Conservation (phyloP, 1,139 yeast genomes). For the Debaryomyces subglobosus region DNA sequence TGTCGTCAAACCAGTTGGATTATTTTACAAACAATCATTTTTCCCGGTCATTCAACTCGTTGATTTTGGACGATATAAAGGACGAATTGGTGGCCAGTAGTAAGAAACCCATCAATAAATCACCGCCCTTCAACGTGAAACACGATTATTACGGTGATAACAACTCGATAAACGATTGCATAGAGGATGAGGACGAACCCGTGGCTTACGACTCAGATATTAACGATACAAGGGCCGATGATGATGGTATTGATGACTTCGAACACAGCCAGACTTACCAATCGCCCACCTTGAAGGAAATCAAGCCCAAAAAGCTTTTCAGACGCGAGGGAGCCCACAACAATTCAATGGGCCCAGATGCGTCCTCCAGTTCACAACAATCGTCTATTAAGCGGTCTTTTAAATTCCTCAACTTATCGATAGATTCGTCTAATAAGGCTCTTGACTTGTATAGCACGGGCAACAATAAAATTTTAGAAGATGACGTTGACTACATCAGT, state of each 20-base stretch:
- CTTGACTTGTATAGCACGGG: slow-evolving; percentile 11
- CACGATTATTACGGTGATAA: slow-evolving; percentile 31
- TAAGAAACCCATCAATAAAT: slow-evolving; percentile 35
- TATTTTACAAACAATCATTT: slow-evolving; percentile 46
- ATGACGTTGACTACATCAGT: slow-evolving; percentile 30
- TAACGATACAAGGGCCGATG: slow-evolving; percentile 4
- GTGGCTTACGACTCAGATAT: slow-evolving; percentile 8
- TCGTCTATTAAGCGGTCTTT: slow-evolving; percentile 48
- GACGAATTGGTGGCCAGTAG: slow-evolving; percentile 19
- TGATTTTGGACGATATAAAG: slow-evolving; percentile 45
- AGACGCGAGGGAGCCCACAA: slow-evolving; percentile 11
- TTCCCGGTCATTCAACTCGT: slow-evolving; percentile 48
- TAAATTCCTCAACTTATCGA: slow-evolving; percentile 51
- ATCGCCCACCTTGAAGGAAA: slow-evolving; percentile 17
- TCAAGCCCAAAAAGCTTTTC: slow-evolving; percentile 8
- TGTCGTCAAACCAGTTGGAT: slow-evolving; percentile 26
- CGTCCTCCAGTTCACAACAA: slow-evolving; percentile 9
- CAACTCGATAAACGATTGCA: slow-evolving; percentile 24
- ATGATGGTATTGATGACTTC: slow-evolving; percentile 19
- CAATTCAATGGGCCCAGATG: slow-evolving; percentile 6
- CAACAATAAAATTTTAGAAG: slow-evolving; percentile 1
- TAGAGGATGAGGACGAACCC: slow-evolving; percentile 16
- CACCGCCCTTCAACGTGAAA: slow-evolving; percentile 49
- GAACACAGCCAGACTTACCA: slow-evolving; percentile 15
- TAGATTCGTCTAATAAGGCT: slow-evolving; percentile 28